Conservation (phyloP, 768 basidiomycete genomes). For the Cytidiella melzeri region DNA sequence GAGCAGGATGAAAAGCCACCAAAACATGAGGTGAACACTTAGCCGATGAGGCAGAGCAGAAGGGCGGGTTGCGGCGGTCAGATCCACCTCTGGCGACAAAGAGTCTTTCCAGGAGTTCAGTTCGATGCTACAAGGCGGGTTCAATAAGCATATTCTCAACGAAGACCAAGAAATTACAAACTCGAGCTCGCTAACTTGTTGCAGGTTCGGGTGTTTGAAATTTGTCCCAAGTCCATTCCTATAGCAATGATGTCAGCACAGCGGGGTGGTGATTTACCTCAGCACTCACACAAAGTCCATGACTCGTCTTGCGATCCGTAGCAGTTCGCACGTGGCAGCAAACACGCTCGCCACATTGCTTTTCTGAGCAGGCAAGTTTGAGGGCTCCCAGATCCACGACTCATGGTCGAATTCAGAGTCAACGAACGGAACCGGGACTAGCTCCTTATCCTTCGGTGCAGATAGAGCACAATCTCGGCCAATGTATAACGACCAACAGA, state of each 20-base stretch:
- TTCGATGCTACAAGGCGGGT: conserved; percentile 14
- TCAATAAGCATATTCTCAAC: background rate
- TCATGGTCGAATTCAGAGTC: conserved; percentile 44
- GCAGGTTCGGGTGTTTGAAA: conserved; percentile 36
- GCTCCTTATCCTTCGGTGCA: conserved; percentile 29
- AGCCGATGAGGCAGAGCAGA: conserved; percentile 48
- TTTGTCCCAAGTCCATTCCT: conserved; percentile 42
- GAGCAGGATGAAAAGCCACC: conserved; percentile 56
- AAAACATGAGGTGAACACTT: conserved; percentile 50
- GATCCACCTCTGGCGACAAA: conserved; percentile 38
- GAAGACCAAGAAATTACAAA: conserved; percentile 22
- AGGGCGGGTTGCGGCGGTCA: conserved; percentile 40
- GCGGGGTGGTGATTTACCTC: background rate
- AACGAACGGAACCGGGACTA: conserved; percentile 42
- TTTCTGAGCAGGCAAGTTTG: conserved; percentile 35
- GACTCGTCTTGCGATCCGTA: conserved; percentile 43
- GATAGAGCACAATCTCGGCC: conserved; percentile 52
- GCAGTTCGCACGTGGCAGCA: conserved; percentile 41
- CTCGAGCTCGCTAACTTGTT: conserved; percentile 50
- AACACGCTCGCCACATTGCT: conserved; percentile 32
- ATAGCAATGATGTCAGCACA: background rate
- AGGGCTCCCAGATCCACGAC: conserved; percentile 37
- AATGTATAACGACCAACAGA: conserved; percentile 63
- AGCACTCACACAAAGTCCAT: conserved; percentile 50
- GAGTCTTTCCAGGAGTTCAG: conserved; percentile 34